phyloP scores from a whole-genome alignment of 2,329 filamentous ascomycete species.

The Exserohilum rostratum region DNA sequence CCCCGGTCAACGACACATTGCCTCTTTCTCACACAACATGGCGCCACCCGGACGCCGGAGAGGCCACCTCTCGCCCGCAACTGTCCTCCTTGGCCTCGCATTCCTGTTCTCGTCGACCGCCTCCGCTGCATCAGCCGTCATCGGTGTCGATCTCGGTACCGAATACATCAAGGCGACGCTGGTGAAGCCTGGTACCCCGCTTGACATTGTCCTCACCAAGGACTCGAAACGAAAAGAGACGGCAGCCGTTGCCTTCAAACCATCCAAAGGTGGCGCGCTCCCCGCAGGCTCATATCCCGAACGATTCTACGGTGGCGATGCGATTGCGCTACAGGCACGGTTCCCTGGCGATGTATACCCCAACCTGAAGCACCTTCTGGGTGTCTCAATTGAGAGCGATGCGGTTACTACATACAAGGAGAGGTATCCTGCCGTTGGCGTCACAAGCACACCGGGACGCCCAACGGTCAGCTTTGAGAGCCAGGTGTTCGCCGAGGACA shows the following conservation, averaged over 20 bases:
- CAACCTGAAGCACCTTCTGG: constrained; percentile 91
- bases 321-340: constrained; percentile 81
- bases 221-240: constrained; percentile 96
- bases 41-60: constrained; percentile 55
- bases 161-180: constrained; percentile 96
- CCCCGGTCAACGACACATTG: constrained; percentile 9
- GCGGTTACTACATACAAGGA: constrained; percentile 72
- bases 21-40: constrained; percentile 47
- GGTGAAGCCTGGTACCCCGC: constrained; percentile 94
- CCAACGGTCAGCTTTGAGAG: constrained; percentile 82
- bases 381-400: constrained; percentile 64
- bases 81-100: constrained; percentile 59
- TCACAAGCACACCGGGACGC: constrained; percentile 65
- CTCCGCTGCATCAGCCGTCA: constrained; percentile 73
- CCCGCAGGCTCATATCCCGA: constrained; percentile 72
- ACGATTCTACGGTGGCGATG: constrained; percentile 89
- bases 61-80: constrained; percentile 48
- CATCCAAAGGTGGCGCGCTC: constrained; percentile 68
- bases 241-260: constrained; percentile 92
- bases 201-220: constrained; percentile 97
- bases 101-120: constrained; percentile 63
- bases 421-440: constrained; percentile 77
- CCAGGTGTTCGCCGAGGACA: constrained; percentile 67
- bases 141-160: constrained; percentile 93
- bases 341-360: constrained; percentile 94